phyloP scores from a whole-genome alignment of 2,329 filamentous ascomycete genomes.

The Neonectria ditissima region DNA sequence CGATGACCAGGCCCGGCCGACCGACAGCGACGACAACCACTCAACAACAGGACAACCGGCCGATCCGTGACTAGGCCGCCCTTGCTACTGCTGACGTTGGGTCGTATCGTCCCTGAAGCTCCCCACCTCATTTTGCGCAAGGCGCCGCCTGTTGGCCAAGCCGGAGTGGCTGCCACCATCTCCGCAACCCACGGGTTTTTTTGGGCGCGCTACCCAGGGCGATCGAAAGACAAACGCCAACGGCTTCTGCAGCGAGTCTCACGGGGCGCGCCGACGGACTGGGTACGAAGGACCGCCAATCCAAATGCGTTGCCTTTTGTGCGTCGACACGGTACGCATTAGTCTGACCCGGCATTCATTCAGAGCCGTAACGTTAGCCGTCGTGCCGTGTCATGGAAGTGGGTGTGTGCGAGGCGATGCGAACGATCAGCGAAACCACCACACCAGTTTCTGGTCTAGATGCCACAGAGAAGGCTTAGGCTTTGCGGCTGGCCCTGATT shows the following conservation, averaged over 20 bases:
- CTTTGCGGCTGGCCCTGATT: not conserved
- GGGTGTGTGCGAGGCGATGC: not conserved
- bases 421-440: not conserved
- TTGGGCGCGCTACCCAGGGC: not conserved
- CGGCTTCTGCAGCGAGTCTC: slow-evolving; percentile 21
- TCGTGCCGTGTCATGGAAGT: not conserved
- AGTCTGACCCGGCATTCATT: not conserved
- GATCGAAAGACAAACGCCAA: slow-evolving; percentile 5
- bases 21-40: not conserved
- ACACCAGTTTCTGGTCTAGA: not conserved
- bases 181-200: slow-evolving; percentile 11
- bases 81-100: slow-evolving; percentile 25
- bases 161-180: slow-evolving; percentile 12
- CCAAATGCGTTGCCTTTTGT: not conserved
- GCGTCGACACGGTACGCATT: not conserved
- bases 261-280: slow-evolving; percentile 16
- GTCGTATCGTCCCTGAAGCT: slow-evolving; percentile 5
- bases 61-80: slow-evolving; percentile 15
- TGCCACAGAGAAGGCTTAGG: not conserved
- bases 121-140: slow-evolving; percentile 22
- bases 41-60: slow-evolving; percentile 1
- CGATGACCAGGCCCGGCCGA: not conserved
- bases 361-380: slow-evolving; percentile 7
- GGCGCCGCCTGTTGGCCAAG: slow-evolving; percentile 18
- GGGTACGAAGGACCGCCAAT: not conserved